A percentile compares a stretch with the other conserved stretches of the same genome.
These are phyloP conservation scores for Crucibulum cyathiforme DNA, from an alignment of 1,284 basidiomycete genomes.

Conservation along the genomic window DNA sequence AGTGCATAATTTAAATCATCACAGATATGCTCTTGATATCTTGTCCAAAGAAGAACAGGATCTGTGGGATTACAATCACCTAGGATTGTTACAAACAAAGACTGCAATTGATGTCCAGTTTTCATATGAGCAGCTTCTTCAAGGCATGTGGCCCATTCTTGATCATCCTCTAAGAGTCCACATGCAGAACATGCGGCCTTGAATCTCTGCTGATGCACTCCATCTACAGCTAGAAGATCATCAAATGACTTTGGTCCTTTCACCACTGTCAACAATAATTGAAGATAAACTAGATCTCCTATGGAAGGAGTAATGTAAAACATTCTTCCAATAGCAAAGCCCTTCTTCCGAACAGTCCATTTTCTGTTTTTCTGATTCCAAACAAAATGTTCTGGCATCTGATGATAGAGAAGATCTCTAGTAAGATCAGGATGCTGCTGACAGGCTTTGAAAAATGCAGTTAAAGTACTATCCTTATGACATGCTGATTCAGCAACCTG, in stretches of 20 bases:
- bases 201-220: slow-evolving; percentile 25
- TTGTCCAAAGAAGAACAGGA: slow-evolving; percentile 39
- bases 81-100: slow-evolving; percentile 47
- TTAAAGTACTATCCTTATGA: slow-evolving; percentile 31
- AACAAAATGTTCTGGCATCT: slow-evolving; percentile 35
- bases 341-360: slow-evolving; percentile 28
- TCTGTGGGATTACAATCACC: slow-evolving; percentile 33
- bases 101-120: slow-evolving; percentile 37
- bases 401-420: slow-evolving; percentile 35
- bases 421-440: slow-evolving; percentile 12
- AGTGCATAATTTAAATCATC: slow-evolving; percentile 26
- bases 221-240: slow-evolving; percentile 31
- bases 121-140: slow-evolving; percentile 43
- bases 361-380: slow-evolving; percentile 8
- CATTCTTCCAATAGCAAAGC: slow-evolving; percentile 38
- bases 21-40: slow-evolving; percentile 23
- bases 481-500: slow-evolving; percentile 23
- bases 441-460: slow-evolving; percentile 47
- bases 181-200: slow-evolving; percentile 40
- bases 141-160: slow-evolving; percentile 44
- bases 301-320: slow-evolving; percentile 32
- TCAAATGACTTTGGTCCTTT: slow-evolving; percentile 39
- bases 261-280: slow-evolving; percentile 38
- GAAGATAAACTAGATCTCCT: slow-evolving; percentile 43
- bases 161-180: slow-evolving; percentile 48